Conservation (phyloP, 2,329 filamentous ascomycete genomes). For the Ophiostoma piceae region DNA sequence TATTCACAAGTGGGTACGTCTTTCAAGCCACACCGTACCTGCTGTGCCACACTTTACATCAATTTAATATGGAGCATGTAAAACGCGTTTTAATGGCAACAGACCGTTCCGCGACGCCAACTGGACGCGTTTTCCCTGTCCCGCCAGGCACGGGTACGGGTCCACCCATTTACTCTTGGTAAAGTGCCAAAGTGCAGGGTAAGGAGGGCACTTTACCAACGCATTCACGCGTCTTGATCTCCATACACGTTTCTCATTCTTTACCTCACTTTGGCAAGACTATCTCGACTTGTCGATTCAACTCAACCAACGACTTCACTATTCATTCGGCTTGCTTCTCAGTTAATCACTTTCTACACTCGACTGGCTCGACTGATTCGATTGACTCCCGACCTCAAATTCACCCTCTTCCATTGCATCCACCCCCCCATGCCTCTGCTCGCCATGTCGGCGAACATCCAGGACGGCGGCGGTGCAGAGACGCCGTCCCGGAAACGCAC, state of each 20-base stretch:
- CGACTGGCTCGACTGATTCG: background rate
- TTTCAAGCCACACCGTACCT: background rate
- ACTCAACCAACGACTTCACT: background rate
- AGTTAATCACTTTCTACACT: background rate
- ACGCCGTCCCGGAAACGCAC: slow-evolving; percentile 42
- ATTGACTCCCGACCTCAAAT: background rate
- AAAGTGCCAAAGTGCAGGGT: background rate
- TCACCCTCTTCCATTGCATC: background rate
- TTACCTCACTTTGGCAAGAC: background rate
- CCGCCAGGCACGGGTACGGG: slow-evolving; percentile 13
- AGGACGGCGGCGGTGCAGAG: slow-evolving; percentile 38
- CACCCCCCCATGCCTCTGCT: slow-evolving; percentile 43
- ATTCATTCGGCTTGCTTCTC: background rate
- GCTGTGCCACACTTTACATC: slow-evolving; percentile 5
- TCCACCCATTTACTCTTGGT: slow-evolving; percentile 10
- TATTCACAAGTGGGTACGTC: background rate
- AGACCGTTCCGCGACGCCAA: slow-evolving; percentile 20
- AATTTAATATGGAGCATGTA: background rate
- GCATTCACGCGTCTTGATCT: slow-evolving; percentile 1
- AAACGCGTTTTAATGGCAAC: slow-evolving; percentile 13
- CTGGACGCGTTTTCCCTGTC: slow-evolving; percentile 20
- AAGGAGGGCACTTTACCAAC: background rate
- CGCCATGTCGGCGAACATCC: slow-evolving; percentile 45
- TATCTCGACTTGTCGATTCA: background rate
- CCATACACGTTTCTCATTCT: slow-evolving; percentile 8